Evolutionary conservation across 148 eudicot genomes (phyloP).

Genomic region (Rhododendron molle): DNA sequence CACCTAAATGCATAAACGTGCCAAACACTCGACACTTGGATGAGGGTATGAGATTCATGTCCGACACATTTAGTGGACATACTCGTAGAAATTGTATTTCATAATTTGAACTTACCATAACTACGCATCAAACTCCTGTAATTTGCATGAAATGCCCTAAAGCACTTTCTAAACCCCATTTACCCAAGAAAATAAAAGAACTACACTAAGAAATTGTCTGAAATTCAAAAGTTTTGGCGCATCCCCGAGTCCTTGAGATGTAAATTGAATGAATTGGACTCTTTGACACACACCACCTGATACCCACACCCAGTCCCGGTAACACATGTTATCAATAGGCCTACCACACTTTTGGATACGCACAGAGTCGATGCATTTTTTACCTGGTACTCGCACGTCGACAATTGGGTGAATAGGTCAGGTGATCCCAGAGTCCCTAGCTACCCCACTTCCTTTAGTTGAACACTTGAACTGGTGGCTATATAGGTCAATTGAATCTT

Average conservation of each 20-base stretch:
- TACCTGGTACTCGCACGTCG: background rate
- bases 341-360: background rate
- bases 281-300: background rate
- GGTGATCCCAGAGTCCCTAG: constrained; percentile 60
- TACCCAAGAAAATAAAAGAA: background rate
- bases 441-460: background rate
- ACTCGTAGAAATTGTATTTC: background rate
- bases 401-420: too few species aligned
- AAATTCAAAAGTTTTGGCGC: background rate
- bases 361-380: background rate
- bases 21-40: background rate
- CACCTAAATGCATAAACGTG: background rate
- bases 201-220: background rate
- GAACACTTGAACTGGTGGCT: too few species aligned
- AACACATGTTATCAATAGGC: background rate
- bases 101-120: background rate
- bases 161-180: background rate
- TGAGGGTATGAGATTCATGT: background rate
- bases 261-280: background rate
- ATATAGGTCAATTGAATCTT: too few species aligned
- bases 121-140: background rate
- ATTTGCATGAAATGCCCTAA: background rate
- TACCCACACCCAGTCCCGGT: background rate
- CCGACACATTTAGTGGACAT: background rate
- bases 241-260: background rate